phyloP scores from a whole-genome alignment of 1,284 basidiomycete species.

The Fistulinella staudtii region DNA sequence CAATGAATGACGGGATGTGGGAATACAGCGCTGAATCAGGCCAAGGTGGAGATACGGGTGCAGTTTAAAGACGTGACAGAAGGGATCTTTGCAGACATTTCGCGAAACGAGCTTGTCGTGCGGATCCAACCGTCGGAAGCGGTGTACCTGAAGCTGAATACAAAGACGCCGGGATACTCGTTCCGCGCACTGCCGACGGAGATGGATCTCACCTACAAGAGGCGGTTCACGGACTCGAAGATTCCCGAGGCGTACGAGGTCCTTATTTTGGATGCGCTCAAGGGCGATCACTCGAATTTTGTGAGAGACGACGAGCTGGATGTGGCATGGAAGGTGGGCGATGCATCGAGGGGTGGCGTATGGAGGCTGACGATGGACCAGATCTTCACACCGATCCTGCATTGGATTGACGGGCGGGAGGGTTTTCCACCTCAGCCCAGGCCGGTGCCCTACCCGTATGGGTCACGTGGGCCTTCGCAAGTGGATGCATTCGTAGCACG shows the following conservation, averaged over 20 bases:
- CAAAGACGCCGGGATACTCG: conserved; percentile 86
- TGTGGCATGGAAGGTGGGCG: conserved; percentile 85
- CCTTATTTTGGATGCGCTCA: conserved; percentile 85
- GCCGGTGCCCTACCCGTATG: conserved; percentile 83
- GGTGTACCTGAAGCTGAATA: conserved; percentile 92
- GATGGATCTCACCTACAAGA: conserved; percentile 97
- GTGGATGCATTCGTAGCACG: conserved; percentile 73
- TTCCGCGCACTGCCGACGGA: conserved; percentile 90
- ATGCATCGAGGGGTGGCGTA: conserved; percentile 1
- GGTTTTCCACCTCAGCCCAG: conserved; percentile 47
- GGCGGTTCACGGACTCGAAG: conserved; percentile 81
- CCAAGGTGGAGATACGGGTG: conserved; percentile 94
- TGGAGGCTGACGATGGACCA: conserved; percentile 27
- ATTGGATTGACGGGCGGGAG: conserved; percentile 83
- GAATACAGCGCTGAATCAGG: conserved; percentile 81
- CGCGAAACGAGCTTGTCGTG: conserved; percentile 92
- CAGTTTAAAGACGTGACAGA: conserved; percentile 95
- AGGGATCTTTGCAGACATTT: conserved; percentile 94
- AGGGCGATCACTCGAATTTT: conserved; percentile 89
- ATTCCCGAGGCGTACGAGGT: conserved; percentile 96
- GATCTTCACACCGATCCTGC: conserved; percentile 93
- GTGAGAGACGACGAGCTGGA: conserved; percentile 94
- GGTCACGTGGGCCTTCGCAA: conserved; percentile 87
- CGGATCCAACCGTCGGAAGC: conserved; percentile 95
- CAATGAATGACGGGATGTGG: conserved; percentile 6